Evolutionary conservation across 2,329 filamentous ascomycete genomes (phyloP).

Genomic region (Microthyrium microscopicum): DNA sequence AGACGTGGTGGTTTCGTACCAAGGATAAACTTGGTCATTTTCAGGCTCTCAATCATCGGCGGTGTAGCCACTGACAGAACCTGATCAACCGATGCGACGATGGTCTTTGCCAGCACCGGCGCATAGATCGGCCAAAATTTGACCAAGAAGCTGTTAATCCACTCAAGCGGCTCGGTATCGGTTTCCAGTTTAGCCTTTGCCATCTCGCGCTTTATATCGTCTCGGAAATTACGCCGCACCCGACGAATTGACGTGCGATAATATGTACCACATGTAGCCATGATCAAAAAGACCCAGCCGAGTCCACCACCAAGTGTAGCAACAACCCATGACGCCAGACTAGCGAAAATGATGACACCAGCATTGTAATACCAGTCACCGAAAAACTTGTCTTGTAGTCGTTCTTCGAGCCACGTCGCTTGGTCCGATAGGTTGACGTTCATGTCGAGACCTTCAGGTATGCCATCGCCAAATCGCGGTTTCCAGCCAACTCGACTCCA

Average conservation of each 20-base stretch:
- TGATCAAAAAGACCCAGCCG: conserved; percentile 83
- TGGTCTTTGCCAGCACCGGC: conserved; percentile 77
- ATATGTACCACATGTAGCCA: conserved; percentile 85
- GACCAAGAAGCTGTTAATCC: conserved; percentile 97
- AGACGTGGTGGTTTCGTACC: conserved; percentile 89
- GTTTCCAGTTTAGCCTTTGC: conserved; percentile 74
- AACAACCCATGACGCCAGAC: conserved; percentile 75
- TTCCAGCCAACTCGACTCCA: conserved; percentile 62
- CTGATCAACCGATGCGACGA: conserved; percentile 90
- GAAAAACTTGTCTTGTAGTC: conserved; percentile 76
- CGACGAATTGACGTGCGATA: conserved; percentile 90
- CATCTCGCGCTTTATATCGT: conserved; percentile 82
- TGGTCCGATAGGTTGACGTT: conserved; percentile 65
- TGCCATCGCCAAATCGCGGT: conserved; percentile 54
- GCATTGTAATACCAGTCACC: conserved; percentile 99
- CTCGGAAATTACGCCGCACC: conserved; percentile 86
- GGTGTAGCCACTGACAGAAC: conserved; percentile 86
- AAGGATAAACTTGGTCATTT: conserved; percentile 83
- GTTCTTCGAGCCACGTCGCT: conserved; percentile 69
- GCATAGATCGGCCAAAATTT: conserved; percentile 99
- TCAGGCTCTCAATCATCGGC: conserved; percentile 80
- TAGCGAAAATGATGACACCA: conserved; percentile 84
- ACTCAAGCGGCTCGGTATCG: conserved; percentile 84
- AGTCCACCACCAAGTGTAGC: conserved; percentile 81
- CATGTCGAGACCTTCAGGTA: conserved; percentile 35